Percentiles rank a stretch among this genome's conserved stretches.
Conservation (phyloP, 768 basidiomycete genomes). For the Auriscalpium microsporum region DNA sequence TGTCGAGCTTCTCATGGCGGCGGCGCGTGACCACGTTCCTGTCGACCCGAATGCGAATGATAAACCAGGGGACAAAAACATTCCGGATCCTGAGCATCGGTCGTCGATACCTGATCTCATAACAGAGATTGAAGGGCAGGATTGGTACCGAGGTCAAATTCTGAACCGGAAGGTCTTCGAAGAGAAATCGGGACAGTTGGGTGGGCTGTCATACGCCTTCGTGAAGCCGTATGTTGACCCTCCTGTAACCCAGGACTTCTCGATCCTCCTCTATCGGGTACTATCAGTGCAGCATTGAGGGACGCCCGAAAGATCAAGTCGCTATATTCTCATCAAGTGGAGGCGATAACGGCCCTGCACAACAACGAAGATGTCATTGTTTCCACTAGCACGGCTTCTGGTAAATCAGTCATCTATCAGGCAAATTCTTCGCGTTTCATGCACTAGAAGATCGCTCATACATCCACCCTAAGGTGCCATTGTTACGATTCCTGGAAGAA, state of each 20-base stretch:
- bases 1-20: constrained; percentile 51
- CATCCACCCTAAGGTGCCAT: constrained; percentile 45
- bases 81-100: constrained; percentile 39
- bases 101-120: constrained; percentile 52
- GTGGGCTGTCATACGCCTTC: constrained; percentile 24
- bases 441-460: background rate
- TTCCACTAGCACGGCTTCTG: constrained; percentile 85
- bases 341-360: constrained; percentile 58
- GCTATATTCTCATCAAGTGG: constrained; percentile 64
- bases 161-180: constrained; percentile 44
- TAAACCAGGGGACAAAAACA: constrained; percentile 5
- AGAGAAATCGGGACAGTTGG: constrained; percentile 43
- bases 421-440: constrained; percentile 26
- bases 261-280: constrained; percentile 48
- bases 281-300: constrained; percentile 46
- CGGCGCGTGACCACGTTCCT: constrained; percentile 65
- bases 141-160: constrained; percentile 70
- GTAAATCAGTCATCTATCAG: constrained; percentile 85
- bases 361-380: constrained; percentile 68
- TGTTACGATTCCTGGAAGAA: constrained; percentile 56
- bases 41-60: constrained; percentile 38
- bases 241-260: constrained; percentile 31
- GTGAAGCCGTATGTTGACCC: background rate
- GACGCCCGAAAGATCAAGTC: constrained; percentile 51
- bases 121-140: constrained; percentile 43